Conservation (phyloP, 2,329 filamentous ascomycete genomes). For the Fusarium pseudocircinatum region DNA sequence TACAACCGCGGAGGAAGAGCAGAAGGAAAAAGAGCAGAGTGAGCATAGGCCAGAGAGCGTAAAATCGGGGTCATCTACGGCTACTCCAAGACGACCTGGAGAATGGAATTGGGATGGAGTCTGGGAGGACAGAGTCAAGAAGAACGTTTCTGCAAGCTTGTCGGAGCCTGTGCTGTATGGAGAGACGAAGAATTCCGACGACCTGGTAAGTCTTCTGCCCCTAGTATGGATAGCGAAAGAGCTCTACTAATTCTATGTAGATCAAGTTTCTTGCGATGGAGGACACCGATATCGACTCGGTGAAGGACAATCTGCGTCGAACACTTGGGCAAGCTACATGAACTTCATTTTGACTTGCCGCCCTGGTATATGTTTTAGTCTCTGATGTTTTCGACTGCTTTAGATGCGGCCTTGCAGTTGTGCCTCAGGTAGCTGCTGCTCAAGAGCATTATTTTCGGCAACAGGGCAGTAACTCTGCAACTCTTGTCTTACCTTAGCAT, state of each 20-base stretch:
- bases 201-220: conserved; percentile 69
- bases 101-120: conserved; percentile 99
- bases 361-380: not conserved
- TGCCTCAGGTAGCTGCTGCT: not conserved
- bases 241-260: conserved; percentile 49
- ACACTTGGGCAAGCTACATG: conserved; percentile 54
- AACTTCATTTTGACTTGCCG: too few species aligned
- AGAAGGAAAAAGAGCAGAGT: not conserved
- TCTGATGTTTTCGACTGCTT: not conserved
- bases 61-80: conserved; percentile 4
- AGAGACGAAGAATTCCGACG: conserved; percentile 67
- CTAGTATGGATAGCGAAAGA: not conserved
- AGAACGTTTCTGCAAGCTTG: conserved; percentile 78
- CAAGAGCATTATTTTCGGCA: not conserved
- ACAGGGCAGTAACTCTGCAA: not conserved
- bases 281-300: conserved; percentile 64
- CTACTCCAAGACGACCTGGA: conserved; percentile 60
- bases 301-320: conserved; percentile 67
- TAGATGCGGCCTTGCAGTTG: not conserved
- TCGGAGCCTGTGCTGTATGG: conserved; percentile 85
- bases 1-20: not conserved
- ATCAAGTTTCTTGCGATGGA: conserved; percentile 75
- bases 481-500: not conserved
- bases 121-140: conserved; percentile 89
- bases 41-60: conserved; percentile 14